Percentiles rank a stretch among this genome's conserved stretches.
phyloP scores from a whole-genome alignment of 768 basidiomycete species.

The Podaxis sp. region DNA sequence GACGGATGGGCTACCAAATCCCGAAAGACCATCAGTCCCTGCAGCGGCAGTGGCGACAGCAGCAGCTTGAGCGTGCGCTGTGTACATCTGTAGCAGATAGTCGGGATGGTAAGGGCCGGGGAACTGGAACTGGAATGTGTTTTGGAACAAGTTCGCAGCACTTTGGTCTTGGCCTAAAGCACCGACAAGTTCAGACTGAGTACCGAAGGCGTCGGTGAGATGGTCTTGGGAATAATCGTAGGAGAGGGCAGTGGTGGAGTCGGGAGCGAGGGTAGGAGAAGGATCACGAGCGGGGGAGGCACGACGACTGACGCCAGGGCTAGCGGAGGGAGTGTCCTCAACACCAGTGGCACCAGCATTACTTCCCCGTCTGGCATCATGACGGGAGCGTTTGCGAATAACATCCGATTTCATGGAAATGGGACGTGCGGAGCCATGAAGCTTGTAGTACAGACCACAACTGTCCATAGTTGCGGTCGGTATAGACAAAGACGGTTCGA shows the following conservation, averaged over 20 bases:
- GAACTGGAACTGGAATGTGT: conserved; percentile 43
- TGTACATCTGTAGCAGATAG: conserved; percentile 55
- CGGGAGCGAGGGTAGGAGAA: conserved; percentile 68
- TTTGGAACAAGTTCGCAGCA: conserved; percentile 26
- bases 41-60: neutral
- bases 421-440: conserved; percentile 82
- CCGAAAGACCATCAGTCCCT: neutral
- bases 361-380: conserved; percentile 64
- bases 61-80: conserved; percentile 34
- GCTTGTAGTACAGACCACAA: conserved; percentile 82
- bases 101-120: conserved; percentile 79
- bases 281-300: conserved; percentile 62
- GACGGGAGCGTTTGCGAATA: conserved; percentile 82
- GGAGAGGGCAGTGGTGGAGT: conserved; percentile 60
- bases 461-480: conserved; percentile 32
- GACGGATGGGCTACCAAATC: neutral
- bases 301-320: conserved; percentile 71
- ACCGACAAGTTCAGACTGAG: conserved; percentile 52
- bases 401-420: conserved; percentile 92
- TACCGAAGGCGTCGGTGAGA: conserved; percentile 30
- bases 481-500: conserved; percentile 9
- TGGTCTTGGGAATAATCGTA: conserved; percentile 50
- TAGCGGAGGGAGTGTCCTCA: conserved; percentile 72
- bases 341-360: conserved; percentile 29
- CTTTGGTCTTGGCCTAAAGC: conserved; percentile 36